A percentile compares a stretch with the other conserved stretches of the same genome.
Evolutionary conservation across 208 protist genomes (phyloP).

Genomic region (Acanthamoeba lenticulata): DNA sequence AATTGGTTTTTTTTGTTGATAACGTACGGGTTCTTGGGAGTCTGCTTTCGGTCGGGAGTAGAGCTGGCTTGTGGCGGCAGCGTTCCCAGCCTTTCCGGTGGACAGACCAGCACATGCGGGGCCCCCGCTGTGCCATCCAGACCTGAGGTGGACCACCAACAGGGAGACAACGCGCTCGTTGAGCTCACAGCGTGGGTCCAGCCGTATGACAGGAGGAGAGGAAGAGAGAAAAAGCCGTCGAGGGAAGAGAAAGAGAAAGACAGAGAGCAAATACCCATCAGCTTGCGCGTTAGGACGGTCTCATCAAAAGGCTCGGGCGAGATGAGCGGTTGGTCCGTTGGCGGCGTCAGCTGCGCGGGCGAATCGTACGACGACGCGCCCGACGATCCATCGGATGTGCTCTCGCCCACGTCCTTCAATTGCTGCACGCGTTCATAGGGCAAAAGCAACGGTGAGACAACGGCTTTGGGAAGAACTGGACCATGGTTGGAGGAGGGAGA

Average conservation of each 20-base stretch:
- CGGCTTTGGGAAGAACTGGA: background rate
- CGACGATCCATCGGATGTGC: conserved; percentile 14
- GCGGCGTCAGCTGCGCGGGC: conserved; percentile 2
- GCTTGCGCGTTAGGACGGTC: background rate
- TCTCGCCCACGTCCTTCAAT: conserved; percentile 5
- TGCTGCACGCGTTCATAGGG: too few relatives aligned
- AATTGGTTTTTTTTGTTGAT: too few relatives aligned
- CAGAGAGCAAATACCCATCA: background rate
- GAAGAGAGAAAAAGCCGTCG: too few relatives aligned
- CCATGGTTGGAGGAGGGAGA: background rate
- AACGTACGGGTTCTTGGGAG: background rate
- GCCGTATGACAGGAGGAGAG: too few relatives aligned
- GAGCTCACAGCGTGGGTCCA: too few relatives aligned
- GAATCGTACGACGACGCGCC: conserved; percentile 19
- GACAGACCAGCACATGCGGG: background rate
- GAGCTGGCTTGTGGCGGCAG: background rate
- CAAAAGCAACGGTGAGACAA: background rate
- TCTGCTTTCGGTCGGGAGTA: conserved; percentile 22
- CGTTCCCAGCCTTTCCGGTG: background rate
- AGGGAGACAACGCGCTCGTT: too few relatives aligned
- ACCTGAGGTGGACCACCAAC: too few relatives aligned
- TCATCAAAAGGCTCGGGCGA: conserved; percentile 59
- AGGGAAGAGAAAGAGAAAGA: too few relatives aligned
- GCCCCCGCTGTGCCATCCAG: background rate
- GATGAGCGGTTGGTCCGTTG: conserved; percentile 12